These are phyloP conservation scores for Mayamaea pseudoterrestris DNA, from an alignment of 108 stramenopile species.

Conservation along the genomic window DNA sequence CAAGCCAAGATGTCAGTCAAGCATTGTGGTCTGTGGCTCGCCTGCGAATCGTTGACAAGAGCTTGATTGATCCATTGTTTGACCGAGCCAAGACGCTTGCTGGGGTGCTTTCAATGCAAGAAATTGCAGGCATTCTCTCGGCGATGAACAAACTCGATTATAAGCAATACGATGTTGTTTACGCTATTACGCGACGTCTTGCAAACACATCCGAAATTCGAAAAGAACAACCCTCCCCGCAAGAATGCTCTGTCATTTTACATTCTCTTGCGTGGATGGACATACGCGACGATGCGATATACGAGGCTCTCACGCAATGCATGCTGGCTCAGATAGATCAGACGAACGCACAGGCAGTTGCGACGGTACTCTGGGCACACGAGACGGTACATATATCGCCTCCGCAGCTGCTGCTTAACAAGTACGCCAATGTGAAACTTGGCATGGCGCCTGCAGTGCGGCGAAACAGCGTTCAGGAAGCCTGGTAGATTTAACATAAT, in stretches of 20 bases:
- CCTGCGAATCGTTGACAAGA: constrained; percentile 16
- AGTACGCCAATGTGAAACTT: too few species aligned
- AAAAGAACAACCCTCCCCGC: constrained; percentile 20
- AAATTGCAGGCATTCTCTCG: constrained; percentile 53
- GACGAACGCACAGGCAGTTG: constrained; percentile 46
- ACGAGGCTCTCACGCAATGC: constrained; percentile 19
- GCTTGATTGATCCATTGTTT: constrained; percentile 8
- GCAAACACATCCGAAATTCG: constrained; percentile 15
- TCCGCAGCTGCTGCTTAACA: too few species aligned
- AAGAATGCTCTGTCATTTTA: constrained; percentile 42
- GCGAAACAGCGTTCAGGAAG: too few species aligned
- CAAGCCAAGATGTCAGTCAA: constrained; percentile 47
- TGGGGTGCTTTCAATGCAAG: constrained; percentile 25
- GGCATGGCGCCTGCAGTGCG: too few species aligned
- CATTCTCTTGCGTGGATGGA: constrained; percentile 40
- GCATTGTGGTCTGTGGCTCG: constrained; percentile 51
- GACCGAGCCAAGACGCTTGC: constrained; percentile 15
- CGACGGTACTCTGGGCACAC: constrained; percentile 60
- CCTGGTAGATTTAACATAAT: too few species aligned
- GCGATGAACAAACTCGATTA: constrained; percentile 36
- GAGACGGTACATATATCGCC: constrained; percentile 1
- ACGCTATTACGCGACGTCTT: constrained; percentile 16
- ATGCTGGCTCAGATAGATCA: constrained; percentile 32
- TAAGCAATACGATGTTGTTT: constrained; percentile 18
- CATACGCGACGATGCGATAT: constrained; percentile 40